Evolutionary conservation across 1,284 basidiomycete genomes (phyloP).

Genomic region (Agaricales sp.): DNA sequence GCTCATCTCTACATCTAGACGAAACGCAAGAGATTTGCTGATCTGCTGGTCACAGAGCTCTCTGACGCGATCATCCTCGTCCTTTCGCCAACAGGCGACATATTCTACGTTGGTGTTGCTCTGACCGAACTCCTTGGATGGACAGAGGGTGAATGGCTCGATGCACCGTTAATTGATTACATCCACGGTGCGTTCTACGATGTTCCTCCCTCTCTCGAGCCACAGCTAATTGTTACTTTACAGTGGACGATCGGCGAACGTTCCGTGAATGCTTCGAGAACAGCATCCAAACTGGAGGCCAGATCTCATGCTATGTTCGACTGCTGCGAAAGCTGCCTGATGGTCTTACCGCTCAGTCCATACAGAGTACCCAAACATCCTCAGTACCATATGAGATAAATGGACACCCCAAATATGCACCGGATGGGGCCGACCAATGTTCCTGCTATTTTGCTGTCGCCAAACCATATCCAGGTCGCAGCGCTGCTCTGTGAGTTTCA

Average conservation of each 20-base stretch:
- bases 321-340: constrained; percentile 1
- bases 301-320: not conserved
- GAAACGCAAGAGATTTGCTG: constrained; percentile 78
- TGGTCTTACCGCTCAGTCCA: constrained; percentile 5
- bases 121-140: constrained; percentile 67
- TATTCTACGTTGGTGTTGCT: constrained; percentile 65
- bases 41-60: constrained; percentile 69
- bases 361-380: constrained; percentile 12
- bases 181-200: constrained; percentile 40
- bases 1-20: constrained; percentile 29
- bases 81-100: constrained; percentile 45
- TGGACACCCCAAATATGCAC: constrained; percentile 50
- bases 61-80: constrained; percentile 65
- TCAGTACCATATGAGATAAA: constrained; percentile 51
- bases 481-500: constrained; percentile 50
- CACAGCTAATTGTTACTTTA: constrained; percentile 52
- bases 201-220: constrained; percentile 6
- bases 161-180: constrained; percentile 52
- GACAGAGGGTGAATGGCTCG: constrained; percentile 63
- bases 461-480: constrained; percentile 69
- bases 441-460: constrained; percentile 61
- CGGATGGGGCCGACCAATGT: constrained; percentile 20
- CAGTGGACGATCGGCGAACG: constrained; percentile 13
- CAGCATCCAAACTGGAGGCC: not conserved
- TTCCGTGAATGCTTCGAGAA: not conserved